Evolutionary conservation across 208 protist genomes (phyloP), one percentile per base, ranked within the genome.

Genomic region (Angomonas ambiguus): DNA sequence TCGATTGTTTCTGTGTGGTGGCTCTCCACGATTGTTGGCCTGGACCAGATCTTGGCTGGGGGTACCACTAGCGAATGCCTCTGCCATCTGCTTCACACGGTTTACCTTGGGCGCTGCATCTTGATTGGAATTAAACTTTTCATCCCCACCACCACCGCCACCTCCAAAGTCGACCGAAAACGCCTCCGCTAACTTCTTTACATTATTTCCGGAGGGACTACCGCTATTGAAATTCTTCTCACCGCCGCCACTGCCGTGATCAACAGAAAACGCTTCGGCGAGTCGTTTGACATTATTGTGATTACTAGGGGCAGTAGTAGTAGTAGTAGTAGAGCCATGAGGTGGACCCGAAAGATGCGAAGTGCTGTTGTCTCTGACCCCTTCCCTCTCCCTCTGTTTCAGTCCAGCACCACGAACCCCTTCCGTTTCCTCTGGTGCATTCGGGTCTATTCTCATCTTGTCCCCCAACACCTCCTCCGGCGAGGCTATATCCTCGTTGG

Each of bases 401-500:
- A n/a, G n/a, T n/a, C n/a, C n/a, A n/a, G n/a, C n/a, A n/a, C 51
- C n/a, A n/a, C n/a, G n/a, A n/a, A n/a, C n/a, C n/a, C n/a, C n/a
- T n/a, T n/a, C n/a, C n/a, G n/a, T 13, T 27, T n/a, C 10, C 10
- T 53, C 4, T 53, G 4, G 4, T 18, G 48, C 2, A 11, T 24
- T 53, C 10, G 51, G 5, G 24, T 58, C 32, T n/a, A 18, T 41
- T 41, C 35, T 41, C 13, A 41, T 18, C 24, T 30, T 28, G 13
- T 60, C 55, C 5, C 30, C 55, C 2, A 62, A 45, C 5, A 49
- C 33, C 18, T 62, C 58, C 5, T 62, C 58, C 25, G 58, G 58
- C 2, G 58, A 30, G 2, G 58, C 58, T 30, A 96, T 65, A 64
- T 96, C 90, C 4, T 88, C 83, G 11, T 64, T 62, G 0, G 81